A percentile compares a stretch with the other conserved stretches of the same genome.
These are phyloP conservation scores for Sporisorium exsertum DNA, from an alignment of 1,284 basidiomycete species.

Conservation along the genomic window DNA sequence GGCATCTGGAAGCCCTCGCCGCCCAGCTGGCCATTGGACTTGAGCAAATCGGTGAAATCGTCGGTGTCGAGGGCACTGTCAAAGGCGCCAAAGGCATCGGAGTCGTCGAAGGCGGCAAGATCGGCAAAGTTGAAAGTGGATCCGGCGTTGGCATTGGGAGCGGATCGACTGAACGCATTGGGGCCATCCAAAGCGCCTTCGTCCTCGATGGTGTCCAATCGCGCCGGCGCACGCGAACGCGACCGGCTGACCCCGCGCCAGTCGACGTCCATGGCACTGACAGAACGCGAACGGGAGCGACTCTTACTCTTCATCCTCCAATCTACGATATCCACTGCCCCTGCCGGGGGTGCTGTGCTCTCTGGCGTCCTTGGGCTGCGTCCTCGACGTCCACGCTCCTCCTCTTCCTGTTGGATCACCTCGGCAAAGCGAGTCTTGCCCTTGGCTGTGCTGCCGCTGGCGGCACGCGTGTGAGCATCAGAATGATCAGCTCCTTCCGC, in stretches of 20 bases:
- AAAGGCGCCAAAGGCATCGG: slow-evolving; percentile 37
- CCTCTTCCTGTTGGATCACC: slow-evolving; percentile 60
- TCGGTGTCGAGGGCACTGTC: slow-evolving; percentile 48
- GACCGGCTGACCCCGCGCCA: slow-evolving; percentile 93
- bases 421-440: slow-evolving; percentile 72
- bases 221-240: slow-evolving; percentile 81
- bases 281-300: slow-evolving; percentile 70
- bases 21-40: slow-evolving; percentile 12
- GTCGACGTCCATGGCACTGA: slow-evolving; percentile 89
- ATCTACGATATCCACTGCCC: slow-evolving; percentile 63
- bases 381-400: slow-evolving; percentile 58
- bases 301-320: slow-evolving; percentile 68
- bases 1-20: slow-evolving; percentile 13
- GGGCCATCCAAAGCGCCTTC: slow-evolving; percentile 35
- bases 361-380: slow-evolving; percentile 60
- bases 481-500: slow-evolving; percentile 1
- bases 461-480: slow-evolving; percentile 11
- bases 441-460: slow-evolving; percentile 52
- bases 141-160: slow-evolving; percentile 35
- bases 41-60: slow-evolving; percentile 38
- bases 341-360: slow-evolving; percentile 40
- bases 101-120: slow-evolving; percentile 45
- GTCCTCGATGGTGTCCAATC: slow-evolving; percentile 54
- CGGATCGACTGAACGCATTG: slow-evolving; percentile 51
- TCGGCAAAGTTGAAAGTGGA: slow-evolving; percentile 52